Percentiles rank a stretch among this genome's conserved stretches.
These are phyloP conservation scores for Ophiostoma ips DNA, from an alignment of 2,329 filamentous ascomycete species.

Conservation along the genomic window DNA sequence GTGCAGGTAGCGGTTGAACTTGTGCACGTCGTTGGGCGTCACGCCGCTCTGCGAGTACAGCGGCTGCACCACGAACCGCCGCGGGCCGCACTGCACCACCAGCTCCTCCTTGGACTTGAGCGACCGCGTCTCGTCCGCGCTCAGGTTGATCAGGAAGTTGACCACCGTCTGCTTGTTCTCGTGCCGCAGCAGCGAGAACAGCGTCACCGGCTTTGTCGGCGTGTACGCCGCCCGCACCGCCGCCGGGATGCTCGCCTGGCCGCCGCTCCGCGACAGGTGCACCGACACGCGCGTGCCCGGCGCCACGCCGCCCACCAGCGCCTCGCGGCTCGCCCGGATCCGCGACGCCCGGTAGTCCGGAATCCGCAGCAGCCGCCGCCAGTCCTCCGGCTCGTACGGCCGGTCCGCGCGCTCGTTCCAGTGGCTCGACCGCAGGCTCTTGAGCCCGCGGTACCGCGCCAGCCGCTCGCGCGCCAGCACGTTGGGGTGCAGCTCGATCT, in stretches of 20 bases:
- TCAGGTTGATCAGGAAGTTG: slow-evolving; percentile 81
- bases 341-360: slow-evolving; percentile 80
- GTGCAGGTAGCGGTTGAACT: slow-evolving; percentile 84
- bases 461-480: slow-evolving; percentile 77
- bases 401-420: slow-evolving; percentile 87
- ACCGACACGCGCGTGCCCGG: slow-evolving; percentile 74
- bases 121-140: slow-evolving; percentile 58
- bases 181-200: slow-evolving; percentile 82
- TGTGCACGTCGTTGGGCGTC: slow-evolving; percentile 93
- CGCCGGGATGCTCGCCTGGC: slow-evolving; percentile 17
- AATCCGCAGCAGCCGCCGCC: slow-evolving; percentile 72
- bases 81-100: slow-evolving; percentile 79
- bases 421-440: slow-evolving; percentile 72
- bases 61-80: slow-evolving; percentile 76
- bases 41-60: slow-evolving; percentile 80
- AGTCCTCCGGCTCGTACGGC: slow-evolving; percentile 78
- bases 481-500: slow-evolving; percentile 85
- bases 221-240: slow-evolving; percentile 32
- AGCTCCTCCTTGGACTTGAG: slow-evolving; percentile 88
- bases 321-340: slow-evolving; percentile 63
- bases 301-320: slow-evolving; percentile 73
- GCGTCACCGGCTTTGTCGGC: slow-evolving; percentile 46
- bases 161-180: slow-evolving; percentile 87
- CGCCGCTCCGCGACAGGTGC: slow-evolving; percentile 36
- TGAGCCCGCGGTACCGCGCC: slow-evolving; percentile 76